phyloP scores from a whole-genome alignment of 2,329 filamentous ascomycete species.

The Grosmannia huntii region DNA sequence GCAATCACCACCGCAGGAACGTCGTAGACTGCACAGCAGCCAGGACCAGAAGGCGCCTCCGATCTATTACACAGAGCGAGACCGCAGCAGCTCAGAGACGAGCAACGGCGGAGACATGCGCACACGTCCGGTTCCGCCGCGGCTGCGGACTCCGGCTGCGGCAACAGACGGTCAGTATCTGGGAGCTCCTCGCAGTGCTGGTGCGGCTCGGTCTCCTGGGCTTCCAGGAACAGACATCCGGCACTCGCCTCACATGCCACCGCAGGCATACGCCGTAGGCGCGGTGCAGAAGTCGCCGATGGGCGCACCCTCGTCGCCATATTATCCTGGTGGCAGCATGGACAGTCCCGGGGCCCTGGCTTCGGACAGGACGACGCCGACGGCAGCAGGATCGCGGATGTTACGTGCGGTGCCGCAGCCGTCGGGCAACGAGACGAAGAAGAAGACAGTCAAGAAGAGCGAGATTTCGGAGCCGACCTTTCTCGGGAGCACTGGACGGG shows the following conservation, averaged over 20 bases:
- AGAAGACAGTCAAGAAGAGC: slow-evolving; percentile 28
- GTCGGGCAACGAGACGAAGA: slow-evolving; percentile 20
- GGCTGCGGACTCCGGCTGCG: background rate
- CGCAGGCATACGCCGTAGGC: slow-evolving; percentile 23
- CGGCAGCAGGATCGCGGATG: slow-evolving; percentile 14
- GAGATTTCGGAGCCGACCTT: slow-evolving; percentile 40
- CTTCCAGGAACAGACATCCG: slow-evolving; percentile 34
- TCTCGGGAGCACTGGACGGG: slow-evolving; percentile 31
- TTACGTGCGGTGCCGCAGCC: slow-evolving; percentile 16
- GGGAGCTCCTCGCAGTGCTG: slow-evolving; percentile 7
- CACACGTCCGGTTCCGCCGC: slow-evolving; percentile 2
- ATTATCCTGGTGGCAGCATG: slow-evolving; percentile 2
- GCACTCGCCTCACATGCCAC: slow-evolving; percentile 34
- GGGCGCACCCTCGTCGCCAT: slow-evolving; percentile 20
- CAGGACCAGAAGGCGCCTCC: slow-evolving; percentile 31
- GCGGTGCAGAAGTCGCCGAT: slow-evolving; percentile 22
- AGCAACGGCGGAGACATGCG: slow-evolving; percentile 25
- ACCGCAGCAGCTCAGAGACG: slow-evolving; percentile 43
- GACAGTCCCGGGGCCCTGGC: slow-evolving; percentile 4
- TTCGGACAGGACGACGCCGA: slow-evolving; percentile 22
- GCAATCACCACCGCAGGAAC: slow-evolving; percentile 2
- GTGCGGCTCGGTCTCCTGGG: slow-evolving; percentile 29
- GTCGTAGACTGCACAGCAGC: slow-evolving; percentile 14
- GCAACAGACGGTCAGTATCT: slow-evolving; percentile 12
- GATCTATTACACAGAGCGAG: slow-evolving; percentile 33